Conservation (phyloP, 805 yeast species). For the Ogataea siamensis region DNA sequence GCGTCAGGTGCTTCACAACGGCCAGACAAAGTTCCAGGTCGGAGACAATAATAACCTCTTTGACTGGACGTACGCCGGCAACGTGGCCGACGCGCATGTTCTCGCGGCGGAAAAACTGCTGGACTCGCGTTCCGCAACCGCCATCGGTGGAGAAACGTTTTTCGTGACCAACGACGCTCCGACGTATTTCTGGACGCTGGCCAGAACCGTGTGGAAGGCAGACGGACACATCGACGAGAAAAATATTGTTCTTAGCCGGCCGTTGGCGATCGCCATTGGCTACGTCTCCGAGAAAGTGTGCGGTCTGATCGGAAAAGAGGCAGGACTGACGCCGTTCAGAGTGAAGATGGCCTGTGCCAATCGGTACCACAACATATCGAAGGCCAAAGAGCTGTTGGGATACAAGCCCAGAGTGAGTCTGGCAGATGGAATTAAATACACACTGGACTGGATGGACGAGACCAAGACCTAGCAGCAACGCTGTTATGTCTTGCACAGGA, state of each 20-base stretch:
- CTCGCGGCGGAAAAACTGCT: slow-evolving; percentile 80
- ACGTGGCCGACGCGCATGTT: slow-evolving; percentile 95
- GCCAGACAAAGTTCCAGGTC: slow-evolving; percentile 88
- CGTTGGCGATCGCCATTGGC: slow-evolving; percentile 79
- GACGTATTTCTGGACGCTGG: slow-evolving; percentile 94
- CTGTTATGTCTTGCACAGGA: slow-evolving; percentile 37
- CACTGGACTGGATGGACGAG: slow-evolving; percentile 89
- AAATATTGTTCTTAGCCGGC: slow-evolving; percentile 66
- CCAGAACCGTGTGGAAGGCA: slow-evolving; percentile 95
- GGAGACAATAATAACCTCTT: slow-evolving; percentile 93
- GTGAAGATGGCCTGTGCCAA: slow-evolving; percentile 89
- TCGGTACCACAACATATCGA: slow-evolving; percentile 87
- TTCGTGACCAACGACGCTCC: slow-evolving; percentile 94
- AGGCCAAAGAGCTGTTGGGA: slow-evolving; percentile 76
- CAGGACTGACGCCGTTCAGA: slow-evolving; percentile 94
- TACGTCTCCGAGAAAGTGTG: slow-evolving; percentile 76
- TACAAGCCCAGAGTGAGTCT: slow-evolving; percentile 77
- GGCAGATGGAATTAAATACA: slow-evolving; percentile 75
- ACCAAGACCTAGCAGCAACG: slow-evolving; percentile 24
- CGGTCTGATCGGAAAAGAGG: slow-evolving; percentile 71
- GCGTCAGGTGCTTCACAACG: slow-evolving; percentile 73
- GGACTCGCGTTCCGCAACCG: slow-evolving; percentile 38
- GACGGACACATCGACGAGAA: slow-evolving; percentile 79
- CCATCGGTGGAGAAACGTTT: slow-evolving; percentile 81
- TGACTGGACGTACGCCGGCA: slow-evolving; percentile 98